Conservation (phyloP, 805 yeast species). For the Cyberlindnera lachancei region DNA sequence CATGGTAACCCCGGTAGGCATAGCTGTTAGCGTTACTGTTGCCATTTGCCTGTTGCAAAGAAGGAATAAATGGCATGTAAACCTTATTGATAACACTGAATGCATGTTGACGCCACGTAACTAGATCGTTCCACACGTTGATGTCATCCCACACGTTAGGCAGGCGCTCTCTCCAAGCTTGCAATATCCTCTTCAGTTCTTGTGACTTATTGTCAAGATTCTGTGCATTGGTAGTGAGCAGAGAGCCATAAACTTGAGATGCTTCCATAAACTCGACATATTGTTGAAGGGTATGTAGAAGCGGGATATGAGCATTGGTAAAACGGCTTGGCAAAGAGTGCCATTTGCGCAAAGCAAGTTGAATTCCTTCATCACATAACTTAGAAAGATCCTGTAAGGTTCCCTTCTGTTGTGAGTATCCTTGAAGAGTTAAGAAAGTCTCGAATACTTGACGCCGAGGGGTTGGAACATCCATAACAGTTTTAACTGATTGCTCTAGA, state of each 20-base stretch:
- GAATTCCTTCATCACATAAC: conserved; percentile 93
- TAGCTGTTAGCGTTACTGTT: conserved; percentile 76
- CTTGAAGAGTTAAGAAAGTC: conserved; percentile 88
- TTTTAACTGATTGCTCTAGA: conserved; percentile 85
- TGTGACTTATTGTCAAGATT: conserved; percentile 89
- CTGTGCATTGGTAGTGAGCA: conserved; percentile 84
- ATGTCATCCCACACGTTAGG: conserved; percentile 98
- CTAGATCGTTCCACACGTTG: conserved; percentile 94
- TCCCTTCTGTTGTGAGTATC: conserved; percentile 85
- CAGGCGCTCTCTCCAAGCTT: conserved; percentile 96
- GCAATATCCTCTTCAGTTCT: conserved; percentile 88
- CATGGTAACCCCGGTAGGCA: conserved; percentile 97
- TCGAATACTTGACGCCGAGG: conserved; percentile 95
- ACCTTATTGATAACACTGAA: conserved; percentile 93
- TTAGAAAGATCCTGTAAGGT: conserved; percentile 78
- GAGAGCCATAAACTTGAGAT: conserved; percentile 81
- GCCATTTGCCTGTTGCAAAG: conserved; percentile 64
- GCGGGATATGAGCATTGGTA: conserved; percentile 79
- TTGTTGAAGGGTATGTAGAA: conserved; percentile 93
- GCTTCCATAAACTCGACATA: conserved; percentile 98
- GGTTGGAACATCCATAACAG: conserved; percentile 98
- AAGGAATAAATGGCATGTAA: conserved; percentile 86
- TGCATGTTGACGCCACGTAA: conserved; percentile 98
- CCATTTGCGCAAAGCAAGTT: conserved; percentile 88
- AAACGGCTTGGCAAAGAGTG: conserved; percentile 70